Evolutionary conservation across 73 alveolate species (phyloP), one percentile per base, ranked within the genome.

Genomic region (Paramecium caudatum): DNA sequence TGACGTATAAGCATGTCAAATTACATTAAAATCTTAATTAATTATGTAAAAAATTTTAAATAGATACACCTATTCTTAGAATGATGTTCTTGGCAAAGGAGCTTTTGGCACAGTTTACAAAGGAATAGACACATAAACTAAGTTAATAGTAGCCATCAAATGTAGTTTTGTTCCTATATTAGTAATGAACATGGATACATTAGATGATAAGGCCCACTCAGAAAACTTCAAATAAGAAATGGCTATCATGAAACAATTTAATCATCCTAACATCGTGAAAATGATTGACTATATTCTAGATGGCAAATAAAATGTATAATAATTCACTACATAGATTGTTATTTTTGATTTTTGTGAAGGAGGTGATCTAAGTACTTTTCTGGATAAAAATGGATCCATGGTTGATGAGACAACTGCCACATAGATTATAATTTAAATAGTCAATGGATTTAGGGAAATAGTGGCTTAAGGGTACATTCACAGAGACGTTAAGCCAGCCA

Each of bases 401-500:
- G 68, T 83, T 27, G 63, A 48, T 49, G 92, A 83, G 37, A 36
- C 30, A 5, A 36, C 69, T 3, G 80, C 92, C 1, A 47, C 50
- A 47, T 68, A 83, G 21, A 55, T 83, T n/a, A 34, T 83, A 36
- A 83, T 37, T 15, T 10, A 83, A 7, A 23, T 83, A 7, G 47
- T 83, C 41, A 61, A 36, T 10, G 92, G 92, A 1, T 83, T 83
- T 61, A n/a, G 69, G 27, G 84, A 83, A 17, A 33, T 83, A 0
- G 82, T 83, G 8, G 92, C 63, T 15, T 19, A 92, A 49, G 95
- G 95, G 21, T 37, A 87, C 49, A 92, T 94, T 80, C 95, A 91
- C 50, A 90, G 95, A 84, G 95, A 91, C 49, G 62, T 91, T 15
- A 91, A 91, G 61, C 95, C 95, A 15, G 94, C 94, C 49, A 91